A percentile compares a stretch with the other conserved stretches of the same genome.
Evolutionary conservation across 345 rosid genomes (phyloP).

Genomic region (Erysimum cheiranthoides): DNA sequence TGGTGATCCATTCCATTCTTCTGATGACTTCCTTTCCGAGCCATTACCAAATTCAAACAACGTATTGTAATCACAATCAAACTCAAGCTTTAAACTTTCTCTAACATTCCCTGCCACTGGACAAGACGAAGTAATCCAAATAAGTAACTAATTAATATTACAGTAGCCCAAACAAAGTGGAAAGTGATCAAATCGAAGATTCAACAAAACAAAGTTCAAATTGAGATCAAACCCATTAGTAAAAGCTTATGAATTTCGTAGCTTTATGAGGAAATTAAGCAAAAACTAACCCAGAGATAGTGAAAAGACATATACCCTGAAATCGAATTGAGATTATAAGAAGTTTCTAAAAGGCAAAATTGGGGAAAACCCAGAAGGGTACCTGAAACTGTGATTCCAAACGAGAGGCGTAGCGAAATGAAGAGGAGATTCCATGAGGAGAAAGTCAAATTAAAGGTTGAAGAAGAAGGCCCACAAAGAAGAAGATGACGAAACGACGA

Average conservation of each 20-base stretch:
- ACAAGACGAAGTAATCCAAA: constrained; percentile 19
- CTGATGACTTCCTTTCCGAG: constrained; percentile 83
- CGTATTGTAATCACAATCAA: constrained; percentile 29
- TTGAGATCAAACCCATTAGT: constrained; percentile 36
- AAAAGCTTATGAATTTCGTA: background rate
- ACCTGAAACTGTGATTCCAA: constrained; percentile 42
- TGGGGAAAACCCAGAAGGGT: constrained; percentile 13
- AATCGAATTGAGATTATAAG: constrained; percentile 6
- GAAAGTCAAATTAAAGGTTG: constrained; percentile 25
- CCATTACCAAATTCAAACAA: constrained; percentile 55
- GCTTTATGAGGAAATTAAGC: background rate
- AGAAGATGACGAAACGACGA: constrained; percentile 9
- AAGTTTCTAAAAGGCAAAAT: background rate
- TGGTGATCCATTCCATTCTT: constrained; percentile 72
- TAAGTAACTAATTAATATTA: constrained; percentile 4
- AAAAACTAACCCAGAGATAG: background rate
- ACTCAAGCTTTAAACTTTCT: constrained; percentile 24
- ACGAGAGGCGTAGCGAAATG: constrained; percentile 32
- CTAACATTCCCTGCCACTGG: constrained; percentile 43
- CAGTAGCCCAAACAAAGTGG: constrained; percentile 2
- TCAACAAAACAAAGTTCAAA: background rate
- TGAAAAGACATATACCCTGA: background rate
- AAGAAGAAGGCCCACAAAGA: constrained; percentile 32
- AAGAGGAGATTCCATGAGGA: constrained; percentile 33
- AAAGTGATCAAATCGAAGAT: constrained; percentile 18